phyloP scores from a whole-genome alignment of 768 basidiomycete species.

The Pisolithus marmoratus region DNA sequence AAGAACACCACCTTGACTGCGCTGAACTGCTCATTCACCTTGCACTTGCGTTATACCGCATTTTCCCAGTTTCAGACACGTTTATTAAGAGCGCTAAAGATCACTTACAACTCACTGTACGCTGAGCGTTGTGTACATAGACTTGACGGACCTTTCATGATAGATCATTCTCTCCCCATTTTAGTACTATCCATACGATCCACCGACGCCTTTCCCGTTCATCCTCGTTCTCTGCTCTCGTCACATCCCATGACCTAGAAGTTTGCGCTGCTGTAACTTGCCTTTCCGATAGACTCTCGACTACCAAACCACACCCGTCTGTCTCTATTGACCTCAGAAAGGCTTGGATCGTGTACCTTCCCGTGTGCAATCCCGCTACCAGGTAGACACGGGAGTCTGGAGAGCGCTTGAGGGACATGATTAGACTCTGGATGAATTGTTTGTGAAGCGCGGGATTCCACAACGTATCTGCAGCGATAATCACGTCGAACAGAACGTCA shows the following conservation, averaged over 20 bases:
- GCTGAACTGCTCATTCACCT: not conserved
- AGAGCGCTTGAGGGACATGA: constrained; percentile 38
- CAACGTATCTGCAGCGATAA: constrained; percentile 71
- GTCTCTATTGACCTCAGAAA: constrained; percentile 40
- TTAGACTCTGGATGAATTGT: constrained; percentile 49
- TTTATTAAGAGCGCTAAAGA: not conserved
- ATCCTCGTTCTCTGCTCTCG: constrained; percentile 48
- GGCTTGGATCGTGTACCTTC: constrained; percentile 61
- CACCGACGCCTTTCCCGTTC: constrained; percentile 65
- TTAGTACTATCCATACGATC: constrained; percentile 63
- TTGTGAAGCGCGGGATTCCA: constrained; percentile 66
- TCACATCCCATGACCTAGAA: constrained; percentile 47
- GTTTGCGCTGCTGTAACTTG: constrained; percentile 33
- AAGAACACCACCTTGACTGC: constrained; percentile 9
- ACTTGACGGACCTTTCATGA: not conserved
- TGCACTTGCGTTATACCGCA: not conserved
- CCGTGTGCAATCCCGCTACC: constrained; percentile 75
- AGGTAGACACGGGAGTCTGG: constrained; percentile 49
- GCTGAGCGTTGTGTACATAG: constrained; percentile 10
- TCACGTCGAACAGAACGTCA: constrained; percentile 47
- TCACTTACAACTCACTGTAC: not conserved
- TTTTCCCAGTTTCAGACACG: not conserved
- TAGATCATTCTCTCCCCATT: constrained; percentile 31
- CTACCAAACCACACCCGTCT: constrained; percentile 35
- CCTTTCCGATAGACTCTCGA: constrained; percentile 44